Base-by-base conservation (phyloP, 345 rosid species). In the Alliaria petiolata region DNA sequence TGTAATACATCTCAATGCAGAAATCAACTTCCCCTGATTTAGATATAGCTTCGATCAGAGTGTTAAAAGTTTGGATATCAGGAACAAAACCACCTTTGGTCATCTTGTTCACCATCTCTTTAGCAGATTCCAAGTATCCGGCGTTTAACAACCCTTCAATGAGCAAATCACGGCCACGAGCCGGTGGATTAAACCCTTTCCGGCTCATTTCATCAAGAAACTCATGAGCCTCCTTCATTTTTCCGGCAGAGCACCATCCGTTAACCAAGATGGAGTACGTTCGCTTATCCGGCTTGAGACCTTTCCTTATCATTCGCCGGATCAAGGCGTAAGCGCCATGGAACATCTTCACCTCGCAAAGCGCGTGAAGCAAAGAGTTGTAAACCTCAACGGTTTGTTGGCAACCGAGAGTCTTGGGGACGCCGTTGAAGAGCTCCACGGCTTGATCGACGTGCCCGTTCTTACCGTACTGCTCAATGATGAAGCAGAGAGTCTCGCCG, bases 181-280 rank as follows among this genome's bases (percentile, higher is more conserved):
- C 95, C 0, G 92, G 91, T 20, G 96, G 97, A 63, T 87, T 89
- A 71, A 86, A 87, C 69, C 97, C 99, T 70, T 82, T 89, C 49
- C 81, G 60, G 20, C 96, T 93, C 97, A 93, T 89, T 55, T 91
- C 97, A 62, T 89, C 83, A 44, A 93, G 77, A 78, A 93, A 91
- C 46, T 76, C 90, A 49, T 83, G 86, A 0, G 96, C 97, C 70
- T 93, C 97, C n/a, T 67, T 81, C 82, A 91, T 76, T 72, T 93
- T 91, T 40, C 98, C 97, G 0, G 82, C 77, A 0, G 90, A 86
- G 20, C 97, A 89, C 98, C 96, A 93, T 7, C 86, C 95, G 42
- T 86, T 86, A 10, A 91, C 96, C 64, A 93, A 81, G 17, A 91
- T 40, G 0, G 86, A 16, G 22, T 88, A 91, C 5, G 96, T 87